These are phyloP conservation scores for Blastobotrys chiropterorum DNA, from an alignment of 805 yeast species.

Conservation along the genomic window DNA sequence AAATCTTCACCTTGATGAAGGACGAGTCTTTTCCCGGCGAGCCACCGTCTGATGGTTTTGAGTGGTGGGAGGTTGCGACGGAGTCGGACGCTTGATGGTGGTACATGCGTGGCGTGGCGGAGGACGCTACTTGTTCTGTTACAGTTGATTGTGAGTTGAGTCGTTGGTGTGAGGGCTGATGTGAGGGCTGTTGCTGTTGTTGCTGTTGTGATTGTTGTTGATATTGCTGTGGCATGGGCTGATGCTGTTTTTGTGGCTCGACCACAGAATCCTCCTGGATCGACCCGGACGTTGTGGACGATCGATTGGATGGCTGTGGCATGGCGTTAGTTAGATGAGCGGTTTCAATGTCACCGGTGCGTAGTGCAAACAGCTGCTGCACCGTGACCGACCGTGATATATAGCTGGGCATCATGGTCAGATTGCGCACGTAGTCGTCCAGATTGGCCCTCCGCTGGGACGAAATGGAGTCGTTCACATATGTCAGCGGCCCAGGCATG, in stretches of 20 bases:
- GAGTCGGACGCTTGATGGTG: not conserved
- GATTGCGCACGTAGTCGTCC: constrained; percentile 49
- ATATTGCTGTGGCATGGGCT: not conserved
- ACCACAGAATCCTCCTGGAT: not conserved
- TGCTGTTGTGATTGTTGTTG: not conserved
- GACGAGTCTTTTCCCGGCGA: not conserved
- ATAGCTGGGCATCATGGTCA: constrained; percentile 68
- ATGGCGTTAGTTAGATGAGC: constrained; percentile 24
- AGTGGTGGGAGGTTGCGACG: constrained; percentile 1
- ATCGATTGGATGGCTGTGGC: constrained; percentile 30
- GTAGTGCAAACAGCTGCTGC: constrained; percentile 59
- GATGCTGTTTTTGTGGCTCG: not conserved
- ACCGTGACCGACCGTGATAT: constrained; percentile 68
- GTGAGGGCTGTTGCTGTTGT: constrained; percentile 1
- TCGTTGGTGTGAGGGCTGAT: not conserved
- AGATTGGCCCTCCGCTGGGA: constrained; percentile 48
- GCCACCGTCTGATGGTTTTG: not conserved
- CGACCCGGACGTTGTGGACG: not conserved
- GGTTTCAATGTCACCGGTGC: constrained; percentile 56
- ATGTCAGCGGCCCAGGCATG: constrained; percentile 93
- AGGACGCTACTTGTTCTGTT: not conserved
- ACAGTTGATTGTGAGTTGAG: not conserved
- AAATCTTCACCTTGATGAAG: constrained; percentile 34
- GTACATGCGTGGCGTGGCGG: not conserved
- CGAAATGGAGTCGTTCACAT: constrained; percentile 73